Base-by-base conservation (phyloP, 2,329 filamentous ascomycete genomes). In the Rhynchosporium graminicola region DNA sequence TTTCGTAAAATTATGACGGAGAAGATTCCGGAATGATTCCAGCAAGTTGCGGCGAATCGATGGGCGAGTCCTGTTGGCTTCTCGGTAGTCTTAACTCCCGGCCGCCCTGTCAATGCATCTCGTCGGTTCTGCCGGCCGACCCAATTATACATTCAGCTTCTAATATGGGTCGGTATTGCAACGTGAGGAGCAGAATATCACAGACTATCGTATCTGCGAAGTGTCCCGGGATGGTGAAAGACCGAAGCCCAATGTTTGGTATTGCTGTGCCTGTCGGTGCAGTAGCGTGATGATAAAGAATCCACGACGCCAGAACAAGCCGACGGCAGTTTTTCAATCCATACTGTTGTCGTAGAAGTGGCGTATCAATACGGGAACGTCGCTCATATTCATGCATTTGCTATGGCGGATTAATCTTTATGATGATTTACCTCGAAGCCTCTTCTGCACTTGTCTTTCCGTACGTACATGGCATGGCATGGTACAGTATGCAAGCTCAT, bases 101-200 rank as follows among this genome's bases (percentile, higher is more conserved):
- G 33, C 54, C n/a, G 33, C 54, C n/a, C 28, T 57, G 54, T 57
- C 54, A 28, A 38, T 45, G 54, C 40, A 42, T 29, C 40, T 57
- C 29, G 40, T 45, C 29, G 54, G 54, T 57, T 31, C 33, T 26
- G 13, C 38, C 4, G 45, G 28, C 42, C 40, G 12, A 46, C 51
- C 54, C 29, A 33, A 57, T 57, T 57, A 57, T 29, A 43, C 38
- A 56, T 57, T 9, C 54, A 46, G 20, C 42, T 33, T 46, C 15
- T 45, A 28, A 46, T 57, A 45, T 57, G 33, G 54, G 54, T 46
- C 26, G 45, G 54, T 57, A 57, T 51, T 57, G 54, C 54, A 57
- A 40, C 40, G 31, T 50, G 33, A 36, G 55, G 46, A 6, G 54
- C 28, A 46, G 26, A 42, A 31, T 31, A 56, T 36, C 33, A 52